Evolutionary conservation across 176 grass and related monocot genomes (phyloP), one percentile per base, ranked within the genome.

Genomic region (Chrysopogon serrulatus): DNA sequence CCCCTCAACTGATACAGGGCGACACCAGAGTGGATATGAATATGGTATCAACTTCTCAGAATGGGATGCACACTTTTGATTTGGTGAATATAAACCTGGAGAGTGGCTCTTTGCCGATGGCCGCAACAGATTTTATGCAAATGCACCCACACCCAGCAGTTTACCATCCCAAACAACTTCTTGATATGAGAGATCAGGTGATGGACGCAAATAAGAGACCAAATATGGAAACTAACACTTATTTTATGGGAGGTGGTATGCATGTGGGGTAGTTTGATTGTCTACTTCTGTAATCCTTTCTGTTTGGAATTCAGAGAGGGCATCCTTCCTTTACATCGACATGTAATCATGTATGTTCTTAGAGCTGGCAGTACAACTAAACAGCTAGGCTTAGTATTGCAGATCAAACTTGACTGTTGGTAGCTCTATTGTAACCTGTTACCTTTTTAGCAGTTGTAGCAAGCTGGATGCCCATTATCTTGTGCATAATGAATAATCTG

Each of bases 51-150:
- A 92, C 60, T 71, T 44, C 79, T 79, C 82, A 81, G 65, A 87
- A 85, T 60, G 86, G 82, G 24, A 65, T 87, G 77, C 86, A 88
- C 71, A 61, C 72, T 68, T 91, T 88, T 6, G 76, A 92, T 74
- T 69, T 92, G 68, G 79, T 89, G 83, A 86, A 89, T 70, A 80
- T 83, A 67, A 92, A 92, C 40, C 47, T 92, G 51, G 90, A 86
- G 79, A 83, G 79, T 54, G 77, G 85, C 21, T 78, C 83, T 75
- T 80, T 92, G 75, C 86, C 90, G 36, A 89, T 89, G 83, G 51
- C 69, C 32, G 82, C 86, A 39, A 89, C 90, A 41, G 86, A 92
- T 83, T 92, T 89, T 80, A 89, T 92, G 90, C 90, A 89, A 83
- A 86, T 92, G 83, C 90, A 89, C 47, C 79, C 42, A 11, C 90